Base-by-base conservation (phyloP, 108 stramenopile species). In the Skeletonema tropicum region DNA sequence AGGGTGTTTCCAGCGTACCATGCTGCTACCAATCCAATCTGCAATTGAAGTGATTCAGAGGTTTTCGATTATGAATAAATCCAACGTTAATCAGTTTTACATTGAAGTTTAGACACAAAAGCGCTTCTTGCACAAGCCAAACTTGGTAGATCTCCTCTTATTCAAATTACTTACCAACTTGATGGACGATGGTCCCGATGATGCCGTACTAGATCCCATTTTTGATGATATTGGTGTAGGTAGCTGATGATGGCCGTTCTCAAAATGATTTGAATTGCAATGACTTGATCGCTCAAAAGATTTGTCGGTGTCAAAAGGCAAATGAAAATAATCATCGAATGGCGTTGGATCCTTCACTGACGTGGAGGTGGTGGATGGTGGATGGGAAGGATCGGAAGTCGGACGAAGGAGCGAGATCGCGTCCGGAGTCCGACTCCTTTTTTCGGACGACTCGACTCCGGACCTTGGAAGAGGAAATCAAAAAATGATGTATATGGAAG, bases 1-100 rank as follows among this genome's bases (percentile, higher is more conserved):
- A 91, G 76, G 6, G 93, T 94, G 78, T 94, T 94, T 57, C 93
- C 93, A 14, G 91, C 91, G 79, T 94, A 94, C 93, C 93, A 94
- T 39, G 82, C 82, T 49, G 81, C 83, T 11, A 94, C 93, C 57
- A 94, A 80, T 26, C 83, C 65, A 32, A 86, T 78, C 93, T 94
- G 75, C 21, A 10, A 55, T 52, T 23, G 19, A 52, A 23, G 25
- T 9, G 52, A 55, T 9, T 25, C 6, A 21, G n/a, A 55, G 2
- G 1, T 29, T 1, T 29, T 29, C 26, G 26, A 29, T 29, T 2
- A 29, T 29, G 2, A 29, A 29, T 29, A 29, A 29, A 29, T 29
- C 26, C 26, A 29, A 29, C 26, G 26, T 29, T 29, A 29, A 29
- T 29, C 26, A 29, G 26, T 29, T 29, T 29, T 29, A 29, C 2